Conservation (phyloP, 192 early-diverging fungal species). For the Coemansia sp. region DNA sequence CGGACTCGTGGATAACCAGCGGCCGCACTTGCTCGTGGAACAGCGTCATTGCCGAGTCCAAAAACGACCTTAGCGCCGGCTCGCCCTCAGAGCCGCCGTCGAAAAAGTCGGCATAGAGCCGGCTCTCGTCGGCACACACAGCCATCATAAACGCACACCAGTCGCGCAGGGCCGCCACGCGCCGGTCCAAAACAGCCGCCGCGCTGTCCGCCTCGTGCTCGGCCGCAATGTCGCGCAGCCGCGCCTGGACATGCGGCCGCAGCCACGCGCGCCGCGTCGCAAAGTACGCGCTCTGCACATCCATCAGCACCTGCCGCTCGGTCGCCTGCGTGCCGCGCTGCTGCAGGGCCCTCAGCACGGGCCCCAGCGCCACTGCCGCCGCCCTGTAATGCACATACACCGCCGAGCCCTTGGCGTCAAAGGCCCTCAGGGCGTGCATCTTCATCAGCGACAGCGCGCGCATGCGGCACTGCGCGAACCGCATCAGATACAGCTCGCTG, state of each 20-base stretch:
- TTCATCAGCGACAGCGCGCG: conserved; percentile 92
- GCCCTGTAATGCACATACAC: conserved; percentile 85
- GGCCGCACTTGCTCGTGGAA: conserved; percentile 88
- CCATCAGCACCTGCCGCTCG: conserved; percentile 73
- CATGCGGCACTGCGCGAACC: conserved; percentile 95
- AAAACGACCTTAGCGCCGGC: conserved; percentile 69
- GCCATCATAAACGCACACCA: conserved; percentile 83
- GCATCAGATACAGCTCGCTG: conserved; percentile 90
- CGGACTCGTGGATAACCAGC: conserved; percentile 81
- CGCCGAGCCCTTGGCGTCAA: neutral
- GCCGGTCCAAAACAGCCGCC: neutral
- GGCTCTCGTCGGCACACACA: conserved; percentile 82
- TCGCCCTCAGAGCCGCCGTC: neutral
- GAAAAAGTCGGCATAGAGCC: conserved; percentile 82
- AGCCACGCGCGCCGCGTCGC: conserved; percentile 69
- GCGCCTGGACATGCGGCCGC: conserved; percentile 63
- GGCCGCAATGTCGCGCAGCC: conserved; percentile 58
- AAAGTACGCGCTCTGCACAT: conserved; percentile 81
- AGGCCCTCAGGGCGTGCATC: conserved; percentile 66
- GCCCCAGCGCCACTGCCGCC: conserved; percentile 63
- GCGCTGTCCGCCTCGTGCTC: conserved; percentile 27
- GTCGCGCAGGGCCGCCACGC: conserved; percentile 37
- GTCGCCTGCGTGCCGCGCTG: conserved; percentile 60
- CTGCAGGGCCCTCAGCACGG: conserved; percentile 78
- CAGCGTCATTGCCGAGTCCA: conserved; percentile 73